Evolutionary conservation across 129 eudicot genomes (phyloP).

Genomic region (Flaveria robusta): DNA sequence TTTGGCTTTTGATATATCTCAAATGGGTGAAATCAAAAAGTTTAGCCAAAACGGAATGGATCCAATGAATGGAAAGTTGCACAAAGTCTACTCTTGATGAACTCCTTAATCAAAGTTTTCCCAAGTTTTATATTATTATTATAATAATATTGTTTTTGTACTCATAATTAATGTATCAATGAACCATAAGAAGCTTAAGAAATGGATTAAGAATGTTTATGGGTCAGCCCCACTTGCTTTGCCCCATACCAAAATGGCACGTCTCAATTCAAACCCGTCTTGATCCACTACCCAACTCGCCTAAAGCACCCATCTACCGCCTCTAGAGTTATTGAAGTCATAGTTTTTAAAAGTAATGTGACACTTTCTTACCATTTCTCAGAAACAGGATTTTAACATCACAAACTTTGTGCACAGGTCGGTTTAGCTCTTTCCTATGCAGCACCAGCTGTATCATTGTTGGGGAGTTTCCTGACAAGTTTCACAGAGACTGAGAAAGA

Average conservation of each 20-base stretch:
- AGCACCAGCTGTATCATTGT: conserved; percentile 78
- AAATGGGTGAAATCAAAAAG: neutral
- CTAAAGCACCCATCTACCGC: neutral
- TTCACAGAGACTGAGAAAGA: conserved; percentile 98
- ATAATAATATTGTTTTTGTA: neutral
- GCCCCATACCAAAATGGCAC: neutral
- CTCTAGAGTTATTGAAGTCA: neutral
- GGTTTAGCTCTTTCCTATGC: conserved; percentile 98
- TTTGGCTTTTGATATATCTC: neutral
- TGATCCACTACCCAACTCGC: neutral
- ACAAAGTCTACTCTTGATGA: neutral
- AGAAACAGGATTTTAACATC: conserved; percentile 7
- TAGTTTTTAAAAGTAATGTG: neutral
- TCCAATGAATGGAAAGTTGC: neutral
- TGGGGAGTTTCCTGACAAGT: conserved; percentile 90
- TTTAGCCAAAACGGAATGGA: neutral
- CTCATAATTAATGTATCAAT: neutral
- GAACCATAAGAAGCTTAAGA: neutral
- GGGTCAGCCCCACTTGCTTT: conserved; percentile 4
- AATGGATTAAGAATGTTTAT: neutral
- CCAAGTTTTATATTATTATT: neutral
- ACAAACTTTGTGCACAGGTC: conserved; percentile 53
- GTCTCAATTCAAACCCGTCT: neutral
- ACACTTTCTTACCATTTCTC: conserved; percentile 16
- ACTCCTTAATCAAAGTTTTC: neutral